Evolutionary conservation across 2,329 filamentous ascomycete genomes (phyloP).

Genomic region (Cordyceps farinosa): DNA sequence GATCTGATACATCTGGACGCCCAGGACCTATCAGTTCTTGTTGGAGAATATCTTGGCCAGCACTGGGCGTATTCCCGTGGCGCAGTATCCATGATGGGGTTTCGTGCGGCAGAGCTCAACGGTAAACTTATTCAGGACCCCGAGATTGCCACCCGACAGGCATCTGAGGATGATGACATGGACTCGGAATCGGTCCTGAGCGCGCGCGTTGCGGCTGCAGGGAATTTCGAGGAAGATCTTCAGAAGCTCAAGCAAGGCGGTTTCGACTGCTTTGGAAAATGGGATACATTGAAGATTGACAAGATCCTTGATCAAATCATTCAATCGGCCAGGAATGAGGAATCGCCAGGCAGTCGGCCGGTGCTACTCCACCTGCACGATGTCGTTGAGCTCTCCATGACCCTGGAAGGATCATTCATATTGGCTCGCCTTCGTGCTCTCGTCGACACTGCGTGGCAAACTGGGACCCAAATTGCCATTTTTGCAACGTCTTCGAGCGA

Average conservation of each 20-base stretch:
- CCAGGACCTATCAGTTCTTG: conserved; percentile 65
- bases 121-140: conserved; percentile 50
- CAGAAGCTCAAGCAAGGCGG: conserved; percentile 39
- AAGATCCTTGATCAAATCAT: conserved; percentile 56
- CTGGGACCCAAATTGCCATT: conserved; percentile 69
- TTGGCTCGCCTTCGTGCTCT: conserved; percentile 66
- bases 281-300: conserved; percentile 60
- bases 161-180: conserved; percentile 35
- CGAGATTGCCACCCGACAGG: conserved; percentile 30
- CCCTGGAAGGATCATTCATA: conserved; percentile 65
- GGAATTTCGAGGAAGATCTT: conserved; percentile 41
- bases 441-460: conserved; percentile 67
- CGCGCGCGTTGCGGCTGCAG: conserved; percentile 26
- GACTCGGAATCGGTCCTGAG: conserved; percentile 31
- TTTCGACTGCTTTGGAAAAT: conserved; percentile 42
- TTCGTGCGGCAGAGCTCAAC: conserved; percentile 52
- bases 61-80: conserved; percentile 47
- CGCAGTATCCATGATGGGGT: conserved; percentile 52
- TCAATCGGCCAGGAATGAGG: conserved; percentile 40
- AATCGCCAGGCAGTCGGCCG: conserved; percentile 35
- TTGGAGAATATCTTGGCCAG: conserved; percentile 67
- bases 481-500: conserved; percentile 70
- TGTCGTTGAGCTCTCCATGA: conserved; percentile 71
- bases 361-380: conserved; percentile 79
- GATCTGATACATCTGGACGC: conserved; percentile 67